Conservation (phyloP, 306 rosid genomes). For the Prunus dulcis region DNA sequence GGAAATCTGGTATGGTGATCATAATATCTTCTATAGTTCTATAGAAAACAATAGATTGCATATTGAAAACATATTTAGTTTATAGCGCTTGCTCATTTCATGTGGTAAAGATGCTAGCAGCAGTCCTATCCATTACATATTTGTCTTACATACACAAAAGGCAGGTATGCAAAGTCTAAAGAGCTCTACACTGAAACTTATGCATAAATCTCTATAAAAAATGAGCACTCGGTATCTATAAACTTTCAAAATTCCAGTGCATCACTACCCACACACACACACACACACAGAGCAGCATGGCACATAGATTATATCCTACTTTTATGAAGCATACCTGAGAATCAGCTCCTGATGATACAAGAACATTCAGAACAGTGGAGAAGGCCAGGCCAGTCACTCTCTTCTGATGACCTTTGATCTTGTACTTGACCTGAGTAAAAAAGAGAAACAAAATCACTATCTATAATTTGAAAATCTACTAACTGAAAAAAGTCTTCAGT, state of each 20-base stretch:
- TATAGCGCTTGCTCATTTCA: neutral
- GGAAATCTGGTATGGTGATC: neutral
- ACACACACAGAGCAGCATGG: neutral
- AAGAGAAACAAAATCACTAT: neutral
- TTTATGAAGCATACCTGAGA: conserved; percentile 27
- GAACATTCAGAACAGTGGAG: conserved; percentile 23
- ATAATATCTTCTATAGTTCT: neutral
- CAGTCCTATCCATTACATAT: neutral
- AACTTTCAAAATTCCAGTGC: neutral
- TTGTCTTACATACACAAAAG: neutral
- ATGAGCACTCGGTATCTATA: neutral
- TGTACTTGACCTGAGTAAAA: conserved; percentile 22
- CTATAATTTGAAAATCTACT: neutral
- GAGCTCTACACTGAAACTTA: neutral
- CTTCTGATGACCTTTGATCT: conserved; percentile 26
- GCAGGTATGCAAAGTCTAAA: neutral
- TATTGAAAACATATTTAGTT: neutral
- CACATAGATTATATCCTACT: neutral
- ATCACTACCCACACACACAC: neutral
- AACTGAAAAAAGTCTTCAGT: neutral
- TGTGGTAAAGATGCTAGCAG: neutral
- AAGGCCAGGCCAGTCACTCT: conserved; percentile 41
- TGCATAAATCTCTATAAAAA: no score
- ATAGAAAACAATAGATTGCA: neutral
- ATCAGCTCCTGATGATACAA: conserved; percentile 34